Base-by-base conservation (phyloP, 257 asterid species). In the Dorcoceras hygrometricum region DNA sequence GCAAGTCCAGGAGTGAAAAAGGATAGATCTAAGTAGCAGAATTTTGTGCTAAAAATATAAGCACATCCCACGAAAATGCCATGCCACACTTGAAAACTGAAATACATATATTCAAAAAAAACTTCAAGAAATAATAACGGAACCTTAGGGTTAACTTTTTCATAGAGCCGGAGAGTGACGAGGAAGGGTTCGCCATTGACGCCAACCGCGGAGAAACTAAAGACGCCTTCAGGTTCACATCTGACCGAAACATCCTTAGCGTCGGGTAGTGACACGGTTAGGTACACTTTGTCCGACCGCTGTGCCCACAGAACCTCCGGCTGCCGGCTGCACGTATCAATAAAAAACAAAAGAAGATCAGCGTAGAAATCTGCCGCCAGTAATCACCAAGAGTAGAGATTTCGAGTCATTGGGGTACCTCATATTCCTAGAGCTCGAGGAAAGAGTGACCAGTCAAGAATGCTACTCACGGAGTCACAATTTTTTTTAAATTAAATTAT, bases 301-400 rank as follows among this genome's bases (percentile, higher is more conserved):
- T 90, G 92, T 4, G 97, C 97, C 97, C 97, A 90, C 50, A 90
- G 78, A 79, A 90, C 96, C 83, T 88, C 96, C 39, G 96, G 97
- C 29, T 89, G 95, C 64, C 88, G 85, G 51, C 92, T 84, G 84
- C 80, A 68, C 36, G 74, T 59, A 62, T 19, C 62, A 36, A 32
- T 32, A n/a, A 0, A 32, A 8, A 8, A 8, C 46, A 10, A 36
- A 36, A 16, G 18, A 36, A 8, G 46, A 36, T 36, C 46, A 36
- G 10, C 5, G 18, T 11, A 39, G n/a, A 39, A 39, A 11, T 9
- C 16, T 34, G 12, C 43, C 14, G 43, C 43, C 12, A 34, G 8
- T 34, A 34, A 9, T 34, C 11, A 39, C n/a, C n/a, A 39, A 39
- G 3, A 39, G 18, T 11, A 11, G 4, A 11, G 12, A 39, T 39